Conservation (phyloP, 306 rosid genomes). For the Hylodesmum podocarpum region DNA sequence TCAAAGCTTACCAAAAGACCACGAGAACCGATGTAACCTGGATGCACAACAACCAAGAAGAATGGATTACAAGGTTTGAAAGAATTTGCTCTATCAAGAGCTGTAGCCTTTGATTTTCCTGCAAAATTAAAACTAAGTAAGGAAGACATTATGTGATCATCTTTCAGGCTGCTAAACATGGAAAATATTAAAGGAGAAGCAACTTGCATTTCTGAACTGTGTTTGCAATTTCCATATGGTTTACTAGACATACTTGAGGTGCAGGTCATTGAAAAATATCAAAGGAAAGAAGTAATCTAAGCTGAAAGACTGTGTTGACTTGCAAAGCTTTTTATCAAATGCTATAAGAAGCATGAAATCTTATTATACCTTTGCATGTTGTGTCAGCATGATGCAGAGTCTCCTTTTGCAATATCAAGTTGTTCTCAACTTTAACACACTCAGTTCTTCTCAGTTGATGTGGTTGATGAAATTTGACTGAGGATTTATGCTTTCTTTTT, state of each 20-base stretch:
- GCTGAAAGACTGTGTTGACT: too few species aligned
- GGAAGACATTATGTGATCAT: too few species aligned
- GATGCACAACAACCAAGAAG: too few species aligned
- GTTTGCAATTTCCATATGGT: background rate
- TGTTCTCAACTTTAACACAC: background rate
- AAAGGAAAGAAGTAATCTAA: background rate
- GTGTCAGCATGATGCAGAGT: background rate
- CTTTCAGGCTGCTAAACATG: background rate
- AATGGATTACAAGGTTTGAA: too few species aligned
- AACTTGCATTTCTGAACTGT: too few species aligned
- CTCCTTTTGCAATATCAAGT: background rate
- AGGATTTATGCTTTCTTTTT: background rate
- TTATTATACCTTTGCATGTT: background rate
- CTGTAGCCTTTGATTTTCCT: too few species aligned
- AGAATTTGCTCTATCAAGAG: too few species aligned
- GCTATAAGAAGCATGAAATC: background rate
- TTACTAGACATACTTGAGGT: background rate
- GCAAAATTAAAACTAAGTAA: too few species aligned
- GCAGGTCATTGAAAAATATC: background rate
- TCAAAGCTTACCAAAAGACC: background rate
- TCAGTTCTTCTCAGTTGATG: background rate
- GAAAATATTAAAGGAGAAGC: background rate
- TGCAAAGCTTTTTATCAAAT: background rate
- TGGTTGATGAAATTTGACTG: background rate
- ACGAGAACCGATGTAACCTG: too few species aligned